These are phyloP conservation scores for Aureobasidium sp. DNA, from an alignment of 2,329 filamentous ascomycete genomes.

Conservation along the genomic window DNA sequence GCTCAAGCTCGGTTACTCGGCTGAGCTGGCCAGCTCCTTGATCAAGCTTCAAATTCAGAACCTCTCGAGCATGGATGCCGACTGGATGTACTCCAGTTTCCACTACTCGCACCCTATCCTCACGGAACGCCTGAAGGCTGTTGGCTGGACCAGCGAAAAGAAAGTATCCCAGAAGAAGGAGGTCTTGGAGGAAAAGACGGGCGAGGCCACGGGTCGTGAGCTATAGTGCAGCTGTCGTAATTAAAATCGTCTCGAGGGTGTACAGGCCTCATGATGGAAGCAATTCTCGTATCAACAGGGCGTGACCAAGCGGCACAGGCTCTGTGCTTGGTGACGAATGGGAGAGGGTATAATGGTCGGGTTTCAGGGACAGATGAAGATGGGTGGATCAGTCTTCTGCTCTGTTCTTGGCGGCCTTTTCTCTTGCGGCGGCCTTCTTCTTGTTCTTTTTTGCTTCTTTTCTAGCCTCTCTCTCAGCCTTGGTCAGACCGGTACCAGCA, in stretches of 20 bases:
- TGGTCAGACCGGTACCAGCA: constrained; percentile 25
- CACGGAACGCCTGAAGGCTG: constrained; percentile 82
- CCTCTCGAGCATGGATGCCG: constrained; percentile 95
- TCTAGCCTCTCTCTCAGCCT: constrained; percentile 45
- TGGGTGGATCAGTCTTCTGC: constrained; percentile 9
- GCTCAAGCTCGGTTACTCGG: constrained; percentile 71
- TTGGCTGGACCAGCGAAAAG: constrained; percentile 72
- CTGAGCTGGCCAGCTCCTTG: constrained; percentile 76
- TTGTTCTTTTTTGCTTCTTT: constrained; percentile 51
- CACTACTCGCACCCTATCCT: constrained; percentile 97
- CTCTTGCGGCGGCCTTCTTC: constrained; percentile 37
- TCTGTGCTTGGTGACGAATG: not conserved
- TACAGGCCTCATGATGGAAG: not conserved
- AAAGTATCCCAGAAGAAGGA: constrained; percentile 47
- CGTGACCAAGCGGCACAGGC: not conserved
- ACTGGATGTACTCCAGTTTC: constrained; percentile 97
- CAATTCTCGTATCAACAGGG: not conserved
- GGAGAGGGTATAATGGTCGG: not conserved
- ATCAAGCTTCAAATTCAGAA: constrained; percentile 99
- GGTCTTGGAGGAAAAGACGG: constrained; percentile 49
- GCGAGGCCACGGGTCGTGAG: constrained; percentile 70
- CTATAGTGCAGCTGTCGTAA: constrained; percentile 43
- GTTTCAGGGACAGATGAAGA: not conserved
- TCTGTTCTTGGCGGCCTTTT: constrained; percentile 20
- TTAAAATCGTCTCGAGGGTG: not conserved